Percentiles rank a stretch among this genome's conserved stretches.
phyloP scores from a whole-genome alignment of 495 filamentous ascomycete species.

The Chaetomium cochliodes region DNA sequence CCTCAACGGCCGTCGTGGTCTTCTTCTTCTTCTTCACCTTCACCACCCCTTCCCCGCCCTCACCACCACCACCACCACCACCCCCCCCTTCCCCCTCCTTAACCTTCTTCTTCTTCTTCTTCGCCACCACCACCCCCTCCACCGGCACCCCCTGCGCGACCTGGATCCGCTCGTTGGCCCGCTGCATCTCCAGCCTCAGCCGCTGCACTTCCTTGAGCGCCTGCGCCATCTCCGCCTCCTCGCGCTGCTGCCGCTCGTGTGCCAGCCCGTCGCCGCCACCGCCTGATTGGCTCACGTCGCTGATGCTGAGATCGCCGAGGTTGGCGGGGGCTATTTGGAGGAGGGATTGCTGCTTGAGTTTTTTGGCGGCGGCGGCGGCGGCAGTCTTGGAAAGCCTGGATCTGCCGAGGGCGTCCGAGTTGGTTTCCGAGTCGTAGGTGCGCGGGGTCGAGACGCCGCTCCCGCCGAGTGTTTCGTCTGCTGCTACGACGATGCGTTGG shows the following conservation, averaged over 20 bases:
- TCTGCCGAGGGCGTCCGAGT: conserved; percentile 32
- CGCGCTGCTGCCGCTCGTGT: conserved; percentile 55
- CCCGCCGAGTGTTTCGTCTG: conserved; percentile 57
- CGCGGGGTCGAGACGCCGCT: conserved; percentile 45
- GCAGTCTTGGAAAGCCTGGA: conserved; percentile 27
- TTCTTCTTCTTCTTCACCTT: conserved; percentile 58
- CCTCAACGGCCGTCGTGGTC: conserved; percentile 24
- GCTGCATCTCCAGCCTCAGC: conserved; percentile 84
- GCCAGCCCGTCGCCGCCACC: conserved; percentile 38
- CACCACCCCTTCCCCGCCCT: conserved; percentile 29
- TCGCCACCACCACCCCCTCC: conserved; percentile 74
- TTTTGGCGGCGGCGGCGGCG: conserved; percentile 28
- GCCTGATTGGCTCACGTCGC: conserved; percentile 35
- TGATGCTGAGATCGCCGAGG: conserved; percentile 62
- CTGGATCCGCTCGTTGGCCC: conserved; percentile 78
- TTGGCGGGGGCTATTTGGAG: conserved; percentile 84
- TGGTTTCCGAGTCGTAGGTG: conserved; percentile 48
- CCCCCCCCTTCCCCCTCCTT: conserved; percentile 53
- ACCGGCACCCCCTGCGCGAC: conserved; percentile 64
- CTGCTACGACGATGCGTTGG: conserved; percentile 58
- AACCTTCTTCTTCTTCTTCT: conserved; percentile 63
- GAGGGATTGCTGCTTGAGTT: conserved; percentile 52
- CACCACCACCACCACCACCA: conserved; percentile 28
- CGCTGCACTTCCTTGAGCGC: conserved; percentile 85
- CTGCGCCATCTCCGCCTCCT: conserved; percentile 79